Percentiles rank a stretch among this genome's conserved stretches.
phyloP scores from a whole-genome alignment of 805 yeast species.

The Zygoascus bituminiphila region DNA sequence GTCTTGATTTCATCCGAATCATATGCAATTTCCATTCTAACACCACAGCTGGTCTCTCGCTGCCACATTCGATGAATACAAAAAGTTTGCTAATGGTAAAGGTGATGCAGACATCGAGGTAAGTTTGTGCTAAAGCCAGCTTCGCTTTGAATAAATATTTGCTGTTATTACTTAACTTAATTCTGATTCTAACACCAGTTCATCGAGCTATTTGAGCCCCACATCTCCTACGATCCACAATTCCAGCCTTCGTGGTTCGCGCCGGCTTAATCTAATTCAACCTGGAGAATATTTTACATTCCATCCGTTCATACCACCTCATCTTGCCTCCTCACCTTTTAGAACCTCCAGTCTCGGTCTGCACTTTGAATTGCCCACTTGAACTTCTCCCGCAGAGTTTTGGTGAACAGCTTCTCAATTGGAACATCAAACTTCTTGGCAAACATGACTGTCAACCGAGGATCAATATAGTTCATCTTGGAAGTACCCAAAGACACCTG shows the following conservation, averaged over 20 bases:
- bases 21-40: too few relatives aligned
- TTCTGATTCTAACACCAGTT: slow-evolving; percentile 35
- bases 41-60: slow-evolving; percentile 63
- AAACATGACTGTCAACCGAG: slow-evolving; percentile 82
- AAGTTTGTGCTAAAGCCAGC: slow-evolving; percentile 1
- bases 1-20: too few relatives aligned
- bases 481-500: slow-evolving; percentile 90
- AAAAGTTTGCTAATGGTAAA: slow-evolving; percentile 86
- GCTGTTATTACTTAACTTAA: not conserved
- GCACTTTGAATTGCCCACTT: slow-evolving; percentile 93
- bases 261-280: too few relatives aligned
- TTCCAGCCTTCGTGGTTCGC: slow-evolving; percentile 51
- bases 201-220: slow-evolving; percentile 73
- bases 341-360: slow-evolving; percentile 83
- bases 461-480: slow-evolving; percentile 91
- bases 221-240: slow-evolving; percentile 38
- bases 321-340: slow-evolving; percentile 15
- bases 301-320: too few relatives aligned
- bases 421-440: slow-evolving; percentile 83
- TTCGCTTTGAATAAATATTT: not conserved
- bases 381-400: slow-evolving; percentile 85
- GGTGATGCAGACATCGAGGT: slow-evolving; percentile 81
- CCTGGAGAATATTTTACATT: too few relatives aligned
- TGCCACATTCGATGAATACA: slow-evolving; percentile 90
- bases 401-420: slow-evolving; percentile 83